Evolutionary conservation across 768 basidiomycete species (phyloP), one percentile per base, ranked within the genome.

Genomic region (Tulasnella sp.): DNA sequence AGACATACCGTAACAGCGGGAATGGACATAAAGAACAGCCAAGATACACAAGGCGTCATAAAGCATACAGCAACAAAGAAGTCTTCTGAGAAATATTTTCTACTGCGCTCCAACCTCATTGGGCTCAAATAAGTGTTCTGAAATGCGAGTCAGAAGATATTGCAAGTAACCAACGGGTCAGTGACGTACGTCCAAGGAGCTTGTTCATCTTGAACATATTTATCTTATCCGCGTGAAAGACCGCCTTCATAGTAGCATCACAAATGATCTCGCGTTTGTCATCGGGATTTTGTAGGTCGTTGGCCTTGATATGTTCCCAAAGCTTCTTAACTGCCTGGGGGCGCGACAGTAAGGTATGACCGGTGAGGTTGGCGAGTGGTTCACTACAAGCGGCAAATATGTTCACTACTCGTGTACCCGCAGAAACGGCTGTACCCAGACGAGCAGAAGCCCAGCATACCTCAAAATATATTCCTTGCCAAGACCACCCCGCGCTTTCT

Each of bases 131-230:
- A 58, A 58, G 22, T 58, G 54, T 12, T 58, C 54, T 58, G 12
- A 11, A 29, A 29, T 1, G 54, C 22, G 25, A 58, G 54, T 58
- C 22, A 58, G 54, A 58, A 58, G 54, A n/a, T 11, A 14, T 58
- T n/a, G 25, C 54, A 7, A 12, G 54, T n/a, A 58, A 1, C 1
- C 11, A 58, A 58, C 54, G 11, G 54, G n/a, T 29, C 54, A 22
- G 25, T 58, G 54, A 78, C 88, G 77, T 75, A 94, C 91, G 90
- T 81, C 92, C 91, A 76, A 97, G 84, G 36, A 91, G 87, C 83
- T 96, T 94, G 86, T 96, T 97, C 95, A 97, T 97, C 79, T 86
- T 89, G 85, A 97, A 96, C 94, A 96, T 96, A 83, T 93, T 90
- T 76, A 97, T 89, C 77, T 81, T 80, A 79, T 94, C 92, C 15